A percentile compares a stretch with the other conserved stretches of the same genome.
Conservation (phyloP, 2,329 filamentous ascomycete genomes). For the Stachybotrys chlorohalonatus region DNA sequence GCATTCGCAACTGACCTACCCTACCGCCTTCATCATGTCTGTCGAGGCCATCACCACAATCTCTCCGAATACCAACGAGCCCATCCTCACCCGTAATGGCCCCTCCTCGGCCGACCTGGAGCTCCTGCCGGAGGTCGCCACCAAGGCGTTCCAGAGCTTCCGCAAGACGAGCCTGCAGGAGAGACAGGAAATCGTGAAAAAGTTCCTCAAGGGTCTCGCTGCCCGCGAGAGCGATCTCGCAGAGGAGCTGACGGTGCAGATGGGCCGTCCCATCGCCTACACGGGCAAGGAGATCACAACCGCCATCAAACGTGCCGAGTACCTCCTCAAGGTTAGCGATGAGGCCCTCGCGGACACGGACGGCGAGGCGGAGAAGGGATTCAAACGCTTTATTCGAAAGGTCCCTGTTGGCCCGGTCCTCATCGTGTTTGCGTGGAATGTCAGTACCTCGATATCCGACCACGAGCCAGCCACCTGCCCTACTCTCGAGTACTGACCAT, state of each 20-base stretch:
- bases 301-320: constrained; percentile 76
- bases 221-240: constrained; percentile 72
- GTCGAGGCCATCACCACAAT: constrained; percentile 66
- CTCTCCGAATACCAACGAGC: constrained; percentile 81
- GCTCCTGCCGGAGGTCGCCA: constrained; percentile 61
- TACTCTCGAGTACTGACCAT: not conserved
- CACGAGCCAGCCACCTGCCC: not conserved
- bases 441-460: constrained; percentile 33
- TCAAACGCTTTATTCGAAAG: constrained; percentile 84
- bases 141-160: constrained; percentile 68
- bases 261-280: constrained; percentile 88
- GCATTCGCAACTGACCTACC: no score
- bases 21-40: constrained; percentile 38
- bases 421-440: constrained; percentile 93
- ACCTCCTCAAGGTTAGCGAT: constrained; percentile 74
- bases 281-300: constrained; percentile 76
- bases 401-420: constrained; percentile 80
- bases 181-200: constrained; percentile 71
- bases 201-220: constrained; percentile 62
- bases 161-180: constrained; percentile 65
- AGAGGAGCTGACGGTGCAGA: constrained; percentile 82
- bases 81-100: constrained; percentile 71
- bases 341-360: constrained; percentile 71
- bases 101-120: constrained; percentile 62
- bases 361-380: constrained; percentile 77